Evolutionary conservation across 208 protist species (phyloP).

Genomic region (Leishmania martiniquensis): DNA sequence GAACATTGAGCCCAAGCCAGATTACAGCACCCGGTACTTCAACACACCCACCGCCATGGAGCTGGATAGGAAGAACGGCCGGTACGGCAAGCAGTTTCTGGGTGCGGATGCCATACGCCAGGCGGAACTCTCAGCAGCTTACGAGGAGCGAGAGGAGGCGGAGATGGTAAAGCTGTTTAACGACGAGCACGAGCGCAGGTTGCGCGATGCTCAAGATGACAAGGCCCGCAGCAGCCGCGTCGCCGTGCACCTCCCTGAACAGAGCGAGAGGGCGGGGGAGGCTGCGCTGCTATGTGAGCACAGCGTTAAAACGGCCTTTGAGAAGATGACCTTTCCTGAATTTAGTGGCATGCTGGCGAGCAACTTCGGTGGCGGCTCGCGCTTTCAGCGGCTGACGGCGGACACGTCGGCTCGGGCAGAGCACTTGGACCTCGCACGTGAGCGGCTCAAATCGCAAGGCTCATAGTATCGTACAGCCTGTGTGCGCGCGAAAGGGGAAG

Average conservation of each 20-base stretch:
- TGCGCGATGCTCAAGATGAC: constrained; percentile 19
- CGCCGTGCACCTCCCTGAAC: constrained; percentile 54
- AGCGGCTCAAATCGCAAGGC: constrained; percentile 26
- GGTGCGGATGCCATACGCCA: constrained; percentile 29
- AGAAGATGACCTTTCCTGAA: constrained; percentile 57
- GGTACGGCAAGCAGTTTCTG: constrained; percentile 41
- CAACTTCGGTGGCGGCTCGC: constrained; percentile 83
- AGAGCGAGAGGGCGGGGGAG: constrained; percentile 38
- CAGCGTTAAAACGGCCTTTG: constrained; percentile 31
- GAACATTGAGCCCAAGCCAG: constrained; percentile 78
- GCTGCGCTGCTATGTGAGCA: constrained; percentile 2
- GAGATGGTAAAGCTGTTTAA: constrained; percentile 82
- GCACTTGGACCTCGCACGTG: constrained; percentile 40
- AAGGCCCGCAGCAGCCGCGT: constrained; percentile 52
- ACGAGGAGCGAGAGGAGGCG: constrained; percentile 53
- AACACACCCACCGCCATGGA: constrained; percentile 78
- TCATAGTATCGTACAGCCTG: neutral
- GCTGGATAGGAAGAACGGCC: constrained; percentile 53
- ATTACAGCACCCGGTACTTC: constrained; percentile 84
- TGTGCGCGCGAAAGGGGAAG: neutral
- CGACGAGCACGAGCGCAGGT: constrained; percentile 63
- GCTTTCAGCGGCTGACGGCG: constrained; percentile 76
- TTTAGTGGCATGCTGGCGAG: constrained; percentile 67
- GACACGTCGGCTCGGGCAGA: constrained; percentile 58
- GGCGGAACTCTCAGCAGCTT: constrained; percentile 45